phyloP scores from a whole-genome alignment of 805 yeast genomes.

The Crinitomyces ghanaensis region DNA sequence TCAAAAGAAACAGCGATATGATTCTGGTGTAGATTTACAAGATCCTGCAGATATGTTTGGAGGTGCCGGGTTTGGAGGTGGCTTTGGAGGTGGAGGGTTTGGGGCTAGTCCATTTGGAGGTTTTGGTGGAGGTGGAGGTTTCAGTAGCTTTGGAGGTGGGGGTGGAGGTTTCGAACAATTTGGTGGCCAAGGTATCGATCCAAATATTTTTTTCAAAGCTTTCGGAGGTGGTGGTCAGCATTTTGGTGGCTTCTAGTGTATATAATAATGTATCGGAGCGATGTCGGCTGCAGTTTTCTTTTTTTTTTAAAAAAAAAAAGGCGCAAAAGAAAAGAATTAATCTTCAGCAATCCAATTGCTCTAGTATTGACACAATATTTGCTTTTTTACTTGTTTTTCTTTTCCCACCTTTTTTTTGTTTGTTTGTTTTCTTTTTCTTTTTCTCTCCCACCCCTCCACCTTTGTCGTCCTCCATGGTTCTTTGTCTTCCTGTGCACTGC shows the following conservation, averaged over 20 bases:
- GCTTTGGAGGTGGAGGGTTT: conserved; percentile 47
- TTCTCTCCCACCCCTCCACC: too few relatives aligned
- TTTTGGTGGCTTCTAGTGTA: conserved; percentile 6
- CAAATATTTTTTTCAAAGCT: conserved; percentile 29
- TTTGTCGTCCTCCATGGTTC: too few relatives aligned
- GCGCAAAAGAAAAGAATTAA: too few relatives aligned
- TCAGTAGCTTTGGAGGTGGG: conserved; percentile 44
- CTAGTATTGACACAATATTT: too few relatives aligned
- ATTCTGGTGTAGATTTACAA: conserved; percentile 68
- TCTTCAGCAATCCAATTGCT: too few relatives aligned
- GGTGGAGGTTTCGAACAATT: conserved; percentile 53
- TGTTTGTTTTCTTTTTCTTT: too few relatives aligned
- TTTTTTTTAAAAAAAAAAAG: too few relatives aligned
- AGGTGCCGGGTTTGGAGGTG: conserved; percentile 61
- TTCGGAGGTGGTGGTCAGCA: conserved; percentile 22
- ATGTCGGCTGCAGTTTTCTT: too few relatives aligned
- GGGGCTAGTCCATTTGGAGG: conserved; percentile 34
- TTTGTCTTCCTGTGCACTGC: too few relatives aligned
- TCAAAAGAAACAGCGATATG: conserved; percentile 81
- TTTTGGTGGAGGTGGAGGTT: conserved; percentile 10
- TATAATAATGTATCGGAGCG: too few relatives aligned
- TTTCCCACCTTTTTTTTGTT: too few relatives aligned
- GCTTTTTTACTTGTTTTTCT: too few relatives aligned
- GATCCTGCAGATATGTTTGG: conserved; percentile 32
- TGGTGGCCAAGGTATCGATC: conserved; percentile 34